Percentiles rank a stretch among this genome's conserved stretches.
phyloP scores from a whole-genome alignment of 208 protist genomes.

The Trypanosoma vivax region DNA sequence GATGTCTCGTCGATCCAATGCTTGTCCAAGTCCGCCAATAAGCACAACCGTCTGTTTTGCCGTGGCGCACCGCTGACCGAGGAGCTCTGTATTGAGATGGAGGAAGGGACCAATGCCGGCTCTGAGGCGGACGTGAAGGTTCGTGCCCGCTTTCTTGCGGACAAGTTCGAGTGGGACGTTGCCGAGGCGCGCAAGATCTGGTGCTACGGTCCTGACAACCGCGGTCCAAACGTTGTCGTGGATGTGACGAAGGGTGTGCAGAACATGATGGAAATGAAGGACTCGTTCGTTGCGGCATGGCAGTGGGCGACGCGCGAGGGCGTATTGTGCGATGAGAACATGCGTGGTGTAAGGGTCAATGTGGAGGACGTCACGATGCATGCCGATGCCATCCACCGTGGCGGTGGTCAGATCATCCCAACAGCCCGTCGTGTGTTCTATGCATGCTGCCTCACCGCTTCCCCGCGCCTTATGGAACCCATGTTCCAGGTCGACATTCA shows the following conservation, averaged over 20 bases:
- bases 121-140: slow-evolving; percentile 90
- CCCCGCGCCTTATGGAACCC: slow-evolving; percentile 95
- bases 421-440: slow-evolving; percentile 93
- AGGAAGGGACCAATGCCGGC: slow-evolving; percentile 78
- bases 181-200: slow-evolving; percentile 96
- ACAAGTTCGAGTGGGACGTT: slow-evolving; percentile 91
- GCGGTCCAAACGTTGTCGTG: slow-evolving; percentile 96
- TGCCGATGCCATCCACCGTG: slow-evolving; percentile 98
- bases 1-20: slow-evolving; percentile 92
- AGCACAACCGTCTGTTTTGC: slow-evolving; percentile 99
- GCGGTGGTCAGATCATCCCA: slow-evolving; percentile 97
- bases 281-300: slow-evolving; percentile 94
- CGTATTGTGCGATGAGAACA: slow-evolving; percentile 94
- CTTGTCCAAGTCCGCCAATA: slow-evolving; percentile 92
- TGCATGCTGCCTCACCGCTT: slow-evolving; percentile 90
- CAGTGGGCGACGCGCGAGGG: slow-evolving; percentile 94
- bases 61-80: slow-evolving; percentile 90
- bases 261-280: slow-evolving; percentile 99
- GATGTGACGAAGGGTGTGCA: slow-evolving; percentile 96
- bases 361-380: slow-evolving; percentile 97
- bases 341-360: slow-evolving; percentile 96
- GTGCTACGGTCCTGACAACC: slow-evolving; percentile 95
- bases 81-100: slow-evolving; percentile 92
- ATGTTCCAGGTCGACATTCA: slow-evolving; percentile 98
- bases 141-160: slow-evolving; percentile 82